phyloP scores from a whole-genome alignment of 306 rosid genomes.

The Acacia acuminata region DNA sequence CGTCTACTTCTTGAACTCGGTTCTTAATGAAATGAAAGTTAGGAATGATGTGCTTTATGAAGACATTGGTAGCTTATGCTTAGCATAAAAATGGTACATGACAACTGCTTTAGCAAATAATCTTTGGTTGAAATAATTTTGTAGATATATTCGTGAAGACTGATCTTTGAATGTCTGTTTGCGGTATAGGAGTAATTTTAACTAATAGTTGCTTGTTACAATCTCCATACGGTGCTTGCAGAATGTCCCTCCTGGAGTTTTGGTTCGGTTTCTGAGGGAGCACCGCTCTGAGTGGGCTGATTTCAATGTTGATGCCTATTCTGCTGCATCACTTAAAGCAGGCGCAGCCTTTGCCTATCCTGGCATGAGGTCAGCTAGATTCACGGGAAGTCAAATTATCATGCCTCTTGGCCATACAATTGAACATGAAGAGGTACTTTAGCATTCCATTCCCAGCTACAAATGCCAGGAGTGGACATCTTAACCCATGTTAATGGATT shows the following conservation, averaged over 20 bases:
- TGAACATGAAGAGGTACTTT: constrained; percentile 85
- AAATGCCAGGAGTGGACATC: background rate
- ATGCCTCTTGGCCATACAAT: constrained; percentile 99
- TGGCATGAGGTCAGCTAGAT: constrained; percentile 88
- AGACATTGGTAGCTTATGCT: background rate
- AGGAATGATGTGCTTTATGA: background rate
- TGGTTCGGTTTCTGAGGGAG: constrained; percentile 94
- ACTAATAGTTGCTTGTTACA: background rate
- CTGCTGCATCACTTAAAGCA: constrained; percentile 82
- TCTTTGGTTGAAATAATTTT: background rate
- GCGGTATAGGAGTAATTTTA: background rate
- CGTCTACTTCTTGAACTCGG: background rate
- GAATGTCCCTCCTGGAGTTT: constrained; percentile 91
- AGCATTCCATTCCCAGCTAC: constrained; percentile 13
- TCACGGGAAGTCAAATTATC: constrained; percentile 94
- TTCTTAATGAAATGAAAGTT: background rate
- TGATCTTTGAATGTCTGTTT: background rate
- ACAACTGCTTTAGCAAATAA: background rate
- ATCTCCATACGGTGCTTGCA: constrained; percentile 36
- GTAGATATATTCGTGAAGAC: background rate
- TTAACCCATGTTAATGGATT: background rate
- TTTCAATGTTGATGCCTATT: constrained; percentile 92
- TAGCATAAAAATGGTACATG: background rate
- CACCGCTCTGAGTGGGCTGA: constrained; percentile 99
- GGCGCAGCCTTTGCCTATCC: constrained; percentile 71